A percentile compares a stretch with the other conserved stretches of the same genome.
Conservation (phyloP, 176 grass and related monocot genomes). For the Oryza glaberrima region DNA sequence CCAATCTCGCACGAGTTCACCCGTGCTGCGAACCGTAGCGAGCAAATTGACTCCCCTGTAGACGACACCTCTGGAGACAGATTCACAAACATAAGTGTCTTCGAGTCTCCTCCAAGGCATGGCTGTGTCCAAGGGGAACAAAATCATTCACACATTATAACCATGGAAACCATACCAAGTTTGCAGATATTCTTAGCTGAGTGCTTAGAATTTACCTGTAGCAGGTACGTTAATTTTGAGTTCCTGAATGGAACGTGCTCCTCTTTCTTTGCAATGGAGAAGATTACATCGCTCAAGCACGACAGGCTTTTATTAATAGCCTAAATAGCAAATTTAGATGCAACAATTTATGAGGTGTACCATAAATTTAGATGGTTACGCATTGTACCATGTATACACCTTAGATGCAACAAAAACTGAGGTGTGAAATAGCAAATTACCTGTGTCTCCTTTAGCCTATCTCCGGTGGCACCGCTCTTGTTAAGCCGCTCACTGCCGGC, state of each 20-base stretch:
- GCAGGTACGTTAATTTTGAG: constrained; percentile 88
- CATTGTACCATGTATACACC: background rate
- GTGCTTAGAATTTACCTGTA: constrained; percentile 61
- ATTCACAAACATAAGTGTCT: constrained; percentile 96
- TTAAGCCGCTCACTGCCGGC: constrained; percentile 91
- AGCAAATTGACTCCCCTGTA: constrained; percentile 73
- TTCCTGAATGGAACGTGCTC: constrained; percentile 93
- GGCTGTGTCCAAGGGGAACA: constrained; percentile 47
- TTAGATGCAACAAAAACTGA: background rate
- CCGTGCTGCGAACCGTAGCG: constrained; percentile 79
- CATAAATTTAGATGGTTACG: background rate
- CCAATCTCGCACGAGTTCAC: constrained; percentile 93
- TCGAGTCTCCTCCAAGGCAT: constrained; percentile 89
- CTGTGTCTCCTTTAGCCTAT: constrained; percentile 91
- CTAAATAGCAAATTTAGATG: constrained; percentile 34
- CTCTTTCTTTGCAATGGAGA: constrained; percentile 94
- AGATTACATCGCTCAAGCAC: constrained; percentile 87
- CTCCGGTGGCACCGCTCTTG: constrained; percentile 87
- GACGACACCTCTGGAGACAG: constrained; percentile 76
- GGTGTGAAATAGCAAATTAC: constrained; percentile 20
- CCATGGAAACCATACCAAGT: background rate
- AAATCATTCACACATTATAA: background rate
- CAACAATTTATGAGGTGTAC: no score
- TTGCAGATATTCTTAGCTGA: background rate
- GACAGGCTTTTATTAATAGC: constrained; percentile 96